Base-by-base conservation (phyloP, 129 eudicot genomes). In the Kitagawia praeruptora region DNA sequence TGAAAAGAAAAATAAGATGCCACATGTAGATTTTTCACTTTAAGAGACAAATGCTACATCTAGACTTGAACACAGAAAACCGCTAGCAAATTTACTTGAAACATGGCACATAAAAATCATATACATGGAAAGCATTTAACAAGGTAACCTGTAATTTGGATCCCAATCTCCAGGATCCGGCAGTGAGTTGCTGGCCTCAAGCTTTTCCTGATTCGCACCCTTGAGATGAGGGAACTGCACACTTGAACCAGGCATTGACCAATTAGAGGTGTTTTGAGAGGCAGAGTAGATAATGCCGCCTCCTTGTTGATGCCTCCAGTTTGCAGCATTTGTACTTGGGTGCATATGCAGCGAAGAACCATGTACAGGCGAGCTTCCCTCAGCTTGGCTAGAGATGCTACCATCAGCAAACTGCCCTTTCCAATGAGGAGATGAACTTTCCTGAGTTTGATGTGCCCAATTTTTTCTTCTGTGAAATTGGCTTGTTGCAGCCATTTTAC, bases 151-250 rank as follows among this genome's bases (percentile, higher is more conserved):
- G 79, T 96, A 96, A 78, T 96, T 90, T 77, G 99, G 99, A 89
- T 96, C 99, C 99, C 98, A 96, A 53, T 96, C 98, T 72, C 89
- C 98, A 45, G 97, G 99, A 84, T 92, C 97, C 79, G 98, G 99
- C 83, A 92, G 79, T 44, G 94, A 88, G 70, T 79, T 84, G 56
- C 89, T 84, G 72, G 87, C 79, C 83, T 92, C 99, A 15, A 83
- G 83, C 80, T 89, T 90, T 39, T 91, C 96, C 79, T 86, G 81
- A 75, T 82, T 71, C 54, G 67, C 70, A 80, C 87, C 87, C 77
- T 86, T 85, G 44, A 85, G 80, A 85, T 85, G 90, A 47, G 84
- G 82, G 66, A 82, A 73, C 56, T 83, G 92, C 81, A 56, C 77
- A 56, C 74, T 79, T 28, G 86, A 70, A 72, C 92, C 88, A 84